Base-by-base conservation (phyloP, 768 basidiomycete species). In the Coprinopsis sp. region DNA sequence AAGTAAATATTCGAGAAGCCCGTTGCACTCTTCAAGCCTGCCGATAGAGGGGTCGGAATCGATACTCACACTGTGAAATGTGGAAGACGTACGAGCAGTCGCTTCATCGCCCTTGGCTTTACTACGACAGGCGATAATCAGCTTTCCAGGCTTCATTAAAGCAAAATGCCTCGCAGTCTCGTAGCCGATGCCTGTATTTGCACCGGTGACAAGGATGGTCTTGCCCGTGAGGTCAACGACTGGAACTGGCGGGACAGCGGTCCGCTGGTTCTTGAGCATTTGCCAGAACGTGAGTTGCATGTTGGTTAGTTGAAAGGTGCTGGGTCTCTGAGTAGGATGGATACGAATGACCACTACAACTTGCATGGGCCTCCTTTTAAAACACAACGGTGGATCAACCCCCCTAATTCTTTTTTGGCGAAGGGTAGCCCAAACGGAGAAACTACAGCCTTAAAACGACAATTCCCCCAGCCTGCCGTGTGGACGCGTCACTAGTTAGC, bases 141-240 rank as follows among this genome's bases (percentile, higher is more conserved):
- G 54, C 33, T 59, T 58, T 3, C 50, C 65, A 13, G 73, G 64
- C 37, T 66, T 65, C 73, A 76, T 74, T 2, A 44, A 31, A 0
- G 72, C 71, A 41, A 77, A 70, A 44, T 75, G 73, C 50, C 67
- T 71, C 5, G 70, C 58, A 3, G 74, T 67, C 51, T 77, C 73
- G 34, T 71, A 64, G 2, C 76, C 76, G 4, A 77, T 47, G 4
- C 76, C 81, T 19, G 65, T 64, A 52, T 82, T 81, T 4, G 78
- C 72, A 13, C 68, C 68, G 28, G 69, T 64, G 24, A 81, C 66
- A n/a, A 79, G 40, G 22, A 79, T 65, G 10, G 73, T 75, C 54
- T 73, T 74, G 6, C 70, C 72, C 10, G 57, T 54, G 21, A 79
- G 61, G 47, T 74, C 68, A 0, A 54, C 62, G 2, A 53, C 51